Conservation (phyloP, 2,329 filamentous ascomycete species). For the Neonectria faginata region DNA sequence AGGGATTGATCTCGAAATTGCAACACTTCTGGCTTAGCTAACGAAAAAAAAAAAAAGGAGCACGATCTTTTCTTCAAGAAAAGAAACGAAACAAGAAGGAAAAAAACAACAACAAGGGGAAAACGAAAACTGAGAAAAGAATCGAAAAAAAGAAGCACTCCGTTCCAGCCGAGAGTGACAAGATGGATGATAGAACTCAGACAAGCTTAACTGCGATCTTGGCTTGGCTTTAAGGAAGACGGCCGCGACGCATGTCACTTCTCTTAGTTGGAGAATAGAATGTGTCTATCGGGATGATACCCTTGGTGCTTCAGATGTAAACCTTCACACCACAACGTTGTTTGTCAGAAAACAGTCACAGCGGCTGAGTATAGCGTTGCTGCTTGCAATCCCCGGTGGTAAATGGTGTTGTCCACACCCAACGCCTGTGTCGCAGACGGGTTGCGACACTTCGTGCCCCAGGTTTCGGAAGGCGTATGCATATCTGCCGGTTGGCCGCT, state of each 20-base stretch:
- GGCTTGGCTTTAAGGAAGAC: not conserved
- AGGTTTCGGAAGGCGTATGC: not conserved
- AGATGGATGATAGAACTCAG: slow-evolving; percentile 1
- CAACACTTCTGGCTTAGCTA: not conserved
- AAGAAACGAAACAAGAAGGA: not conserved
- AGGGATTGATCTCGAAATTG: too few species aligned
- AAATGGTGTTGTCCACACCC: not conserved
- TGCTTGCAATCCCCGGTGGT: not conserved
- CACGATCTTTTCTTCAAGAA: not conserved
- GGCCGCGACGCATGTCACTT: not conserved
- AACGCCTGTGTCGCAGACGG: not conserved
- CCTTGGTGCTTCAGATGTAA: not conserved
- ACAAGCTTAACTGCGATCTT: not conserved
- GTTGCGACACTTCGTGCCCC: not conserved
- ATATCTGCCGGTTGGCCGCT: not conserved
- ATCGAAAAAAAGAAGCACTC: slow-evolving; percentile 6
- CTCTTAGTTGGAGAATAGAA: not conserved
- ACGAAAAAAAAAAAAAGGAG: not conserved
- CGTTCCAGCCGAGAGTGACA: slow-evolving; percentile 21
- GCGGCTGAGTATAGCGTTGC: not conserved
- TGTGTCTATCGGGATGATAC: not conserved
- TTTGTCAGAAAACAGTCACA: not conserved
- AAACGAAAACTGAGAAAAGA: not conserved
- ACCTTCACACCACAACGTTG: not conserved
- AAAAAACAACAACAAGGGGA: not conserved